Percentiles rank a stretch among this genome's conserved stretches.
Conservation (phyloP, 371 early-diverging fungal species). For the Mortierella sp. region DNA sequence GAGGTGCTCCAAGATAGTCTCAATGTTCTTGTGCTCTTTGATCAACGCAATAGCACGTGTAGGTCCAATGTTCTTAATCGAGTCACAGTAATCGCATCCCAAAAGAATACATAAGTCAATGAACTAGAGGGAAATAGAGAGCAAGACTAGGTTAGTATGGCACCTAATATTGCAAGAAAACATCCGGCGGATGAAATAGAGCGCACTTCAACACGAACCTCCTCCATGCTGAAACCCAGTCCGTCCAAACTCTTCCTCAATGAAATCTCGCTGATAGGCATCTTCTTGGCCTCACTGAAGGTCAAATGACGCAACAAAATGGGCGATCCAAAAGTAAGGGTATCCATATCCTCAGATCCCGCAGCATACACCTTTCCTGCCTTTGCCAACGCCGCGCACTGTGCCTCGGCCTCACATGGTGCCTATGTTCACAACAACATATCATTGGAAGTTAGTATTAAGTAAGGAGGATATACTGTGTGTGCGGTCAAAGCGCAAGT, state of each 20-base stretch:
- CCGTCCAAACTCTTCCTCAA: constrained; percentile 90
- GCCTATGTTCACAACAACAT: constrained; percentile 67
- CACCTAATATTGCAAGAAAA: background rate
- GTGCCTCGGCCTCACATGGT: constrained; percentile 99
- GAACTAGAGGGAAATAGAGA: constrained; percentile 73
- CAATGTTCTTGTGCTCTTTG: constrained; percentile 91
- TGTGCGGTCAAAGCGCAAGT: background rate
- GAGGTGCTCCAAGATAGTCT: constrained; percentile 85
- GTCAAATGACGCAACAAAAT: constrained; percentile 97
- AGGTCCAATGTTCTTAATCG: constrained; percentile 98
- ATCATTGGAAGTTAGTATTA: background rate
- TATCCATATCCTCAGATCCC: constrained; percentile 99
- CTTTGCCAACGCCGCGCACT: constrained; percentile 96
- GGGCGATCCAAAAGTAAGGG: constrained; percentile 96
- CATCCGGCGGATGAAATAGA: background rate
- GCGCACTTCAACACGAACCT: constrained; percentile 63
- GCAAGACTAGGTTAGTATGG: background rate
- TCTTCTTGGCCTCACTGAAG: constrained; percentile 93
- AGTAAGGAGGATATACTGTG: background rate
- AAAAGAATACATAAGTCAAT: constrained; percentile 99
- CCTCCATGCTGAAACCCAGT: constrained; percentile 80
- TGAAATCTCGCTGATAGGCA: constrained; percentile 95
- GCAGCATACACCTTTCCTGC: constrained; percentile 95
- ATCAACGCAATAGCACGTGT: constrained; percentile 93
- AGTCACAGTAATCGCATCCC: constrained; percentile 99